Percentiles rank a stretch among this genome's conserved stretches.
phyloP scores from a whole-genome alignment of 2,329 filamentous ascomycete genomes.

The Ophiosphaerella narmari region DNA sequence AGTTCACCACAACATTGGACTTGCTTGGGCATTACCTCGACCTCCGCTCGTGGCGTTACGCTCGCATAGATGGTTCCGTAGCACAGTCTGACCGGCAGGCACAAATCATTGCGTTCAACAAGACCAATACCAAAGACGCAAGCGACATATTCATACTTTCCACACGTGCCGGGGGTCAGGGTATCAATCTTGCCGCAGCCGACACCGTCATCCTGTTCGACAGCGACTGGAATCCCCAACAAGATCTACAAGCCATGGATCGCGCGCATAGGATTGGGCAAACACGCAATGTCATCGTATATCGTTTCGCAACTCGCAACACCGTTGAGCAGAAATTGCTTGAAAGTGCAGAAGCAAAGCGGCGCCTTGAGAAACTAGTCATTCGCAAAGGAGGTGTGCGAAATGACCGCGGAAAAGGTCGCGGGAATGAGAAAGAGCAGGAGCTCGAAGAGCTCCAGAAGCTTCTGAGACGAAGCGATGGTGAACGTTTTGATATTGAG shows the following conservation, averaged over 20 bases:
- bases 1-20: constrained; percentile 93
- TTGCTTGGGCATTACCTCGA: constrained; percentile 85
- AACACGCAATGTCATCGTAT: constrained; percentile 87
- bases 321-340: constrained; percentile 90
- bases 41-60: constrained; percentile 79
- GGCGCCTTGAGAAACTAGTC: constrained; percentile 88
- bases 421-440: constrained; percentile 43
- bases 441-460: constrained; percentile 55
- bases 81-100: constrained; percentile 64
- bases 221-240: constrained; percentile 92
- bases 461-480: constrained; percentile 65
- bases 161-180: constrained; percentile 89
- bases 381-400: constrained; percentile 80
- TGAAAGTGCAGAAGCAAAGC: constrained; percentile 86
- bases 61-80: constrained; percentile 89
- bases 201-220: constrained; percentile 95
- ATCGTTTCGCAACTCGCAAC: constrained; percentile 87
- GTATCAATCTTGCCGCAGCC: constrained; percentile 89
- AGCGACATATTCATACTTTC: constrained; percentile 81
- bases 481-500: constrained; percentile 63
- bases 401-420: constrained; percentile 65
- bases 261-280: constrained; percentile 94
- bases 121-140: constrained; percentile 33
- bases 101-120: constrained; percentile 57
- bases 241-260: constrained; percentile 95